phyloP scores from a whole-genome alignment of 148 eudicot species.

The Chenopodium formosanum region DNA sequence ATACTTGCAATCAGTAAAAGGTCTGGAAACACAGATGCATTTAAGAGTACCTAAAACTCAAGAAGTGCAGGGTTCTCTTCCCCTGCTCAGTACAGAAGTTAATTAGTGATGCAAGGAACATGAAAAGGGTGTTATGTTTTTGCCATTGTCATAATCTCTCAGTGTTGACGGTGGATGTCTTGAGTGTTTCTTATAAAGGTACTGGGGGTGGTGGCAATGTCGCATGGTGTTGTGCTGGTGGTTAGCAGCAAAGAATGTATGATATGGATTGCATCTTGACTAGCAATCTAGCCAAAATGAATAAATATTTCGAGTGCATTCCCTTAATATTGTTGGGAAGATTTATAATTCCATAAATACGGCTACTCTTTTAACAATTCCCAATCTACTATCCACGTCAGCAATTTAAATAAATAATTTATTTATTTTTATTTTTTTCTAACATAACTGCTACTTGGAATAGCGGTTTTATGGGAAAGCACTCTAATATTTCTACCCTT shows the following conservation, averaged over 20 bases:
- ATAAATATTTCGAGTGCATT: too few relatives aligned
- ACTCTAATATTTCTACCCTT: background rate
- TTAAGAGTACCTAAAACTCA: too few relatives aligned
- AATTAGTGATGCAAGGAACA: background rate
- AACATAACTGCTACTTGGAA: too few relatives aligned
- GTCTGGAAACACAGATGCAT: background rate
- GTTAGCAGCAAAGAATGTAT: background rate
- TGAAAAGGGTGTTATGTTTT: background rate
- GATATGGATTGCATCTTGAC: background rate
- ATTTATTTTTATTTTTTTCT: too few relatives aligned
- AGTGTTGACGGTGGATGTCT: background rate
- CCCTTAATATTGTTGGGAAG: too few relatives aligned
- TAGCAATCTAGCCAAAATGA: background rate
- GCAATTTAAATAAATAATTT: too few relatives aligned
- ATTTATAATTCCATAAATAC: too few relatives aligned
- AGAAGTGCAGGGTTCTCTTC: background rate
- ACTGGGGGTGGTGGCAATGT: background rate
- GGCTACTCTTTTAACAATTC: too few relatives aligned
- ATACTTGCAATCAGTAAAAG: background rate
- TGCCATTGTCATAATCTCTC: background rate
- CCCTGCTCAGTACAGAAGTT: background rate
- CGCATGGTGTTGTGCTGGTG: background rate
- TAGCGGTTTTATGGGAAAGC: too few relatives aligned
- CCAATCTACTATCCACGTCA: too few relatives aligned
- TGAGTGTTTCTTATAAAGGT: background rate